A percentile compares a stretch with the other conserved stretches of the same genome.
Conservation (phyloP, 441 rosid genomes). For the Populus tomentosa region DNA sequence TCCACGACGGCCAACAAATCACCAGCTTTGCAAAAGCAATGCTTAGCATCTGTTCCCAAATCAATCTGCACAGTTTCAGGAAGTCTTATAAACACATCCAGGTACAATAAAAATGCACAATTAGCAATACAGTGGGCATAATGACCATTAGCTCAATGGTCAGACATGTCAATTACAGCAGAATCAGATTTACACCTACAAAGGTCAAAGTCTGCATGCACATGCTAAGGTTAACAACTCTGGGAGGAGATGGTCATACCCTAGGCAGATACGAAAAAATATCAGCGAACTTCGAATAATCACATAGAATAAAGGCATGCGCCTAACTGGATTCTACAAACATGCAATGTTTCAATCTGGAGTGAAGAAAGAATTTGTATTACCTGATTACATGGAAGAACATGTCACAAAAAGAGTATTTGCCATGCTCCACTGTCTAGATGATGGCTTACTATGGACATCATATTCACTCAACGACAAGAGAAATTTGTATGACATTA, state of each 20-base stretch:
- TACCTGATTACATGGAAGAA: not conserved
- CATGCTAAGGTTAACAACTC: not conserved
- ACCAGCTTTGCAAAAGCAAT: slow-evolving; percentile 73
- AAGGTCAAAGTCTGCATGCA: not conserved
- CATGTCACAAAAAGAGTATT: not conserved
- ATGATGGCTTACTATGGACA: not conserved
- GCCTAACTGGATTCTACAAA: not conserved
- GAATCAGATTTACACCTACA: not conserved
- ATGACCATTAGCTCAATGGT: not conserved
- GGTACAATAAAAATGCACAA: not conserved
- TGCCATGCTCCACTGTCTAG: not conserved
- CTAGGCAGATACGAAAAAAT: not conserved
- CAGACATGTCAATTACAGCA: not conserved
- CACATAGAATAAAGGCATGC: not conserved
- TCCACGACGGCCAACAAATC: slow-evolving; percentile 79
- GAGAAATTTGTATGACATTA: not conserved
- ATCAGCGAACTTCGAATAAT: not conserved
- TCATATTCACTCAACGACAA: not conserved
- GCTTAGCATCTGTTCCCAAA: slow-evolving; percentile 68
- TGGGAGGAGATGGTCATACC: not conserved
- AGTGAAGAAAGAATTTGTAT: not conserved
- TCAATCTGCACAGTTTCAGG: slow-evolving; percentile 46
- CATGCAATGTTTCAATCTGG: not conserved
- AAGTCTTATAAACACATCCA: not conserved
- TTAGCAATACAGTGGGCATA: not conserved